phyloP scores from a whole-genome alignment of 1,284 basidiomycete species.

The Apiotrichum brassicae region DNA sequence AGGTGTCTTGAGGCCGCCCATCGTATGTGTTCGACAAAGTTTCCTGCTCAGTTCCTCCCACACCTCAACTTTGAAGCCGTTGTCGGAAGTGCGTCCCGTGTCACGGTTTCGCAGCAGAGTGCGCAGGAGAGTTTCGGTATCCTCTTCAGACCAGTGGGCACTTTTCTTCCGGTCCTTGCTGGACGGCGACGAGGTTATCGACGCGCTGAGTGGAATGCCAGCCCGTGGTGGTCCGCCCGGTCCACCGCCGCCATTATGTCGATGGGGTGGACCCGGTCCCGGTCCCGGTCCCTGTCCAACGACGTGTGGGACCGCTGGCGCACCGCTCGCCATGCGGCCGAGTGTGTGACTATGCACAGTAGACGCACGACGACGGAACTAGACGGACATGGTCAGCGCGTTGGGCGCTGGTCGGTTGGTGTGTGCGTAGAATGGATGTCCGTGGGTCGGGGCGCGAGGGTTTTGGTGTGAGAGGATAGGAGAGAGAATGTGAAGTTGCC shows the following conservation, averaged over 20 bases:
- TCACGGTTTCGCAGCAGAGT: conserved; percentile 31
- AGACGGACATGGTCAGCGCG: conserved; percentile 1
- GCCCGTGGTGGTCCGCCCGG: background rate
- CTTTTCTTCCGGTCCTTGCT: conserved; percentile 36
- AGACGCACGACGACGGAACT: background rate
- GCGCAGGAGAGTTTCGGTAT: conserved; percentile 31
- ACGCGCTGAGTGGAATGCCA: background rate
- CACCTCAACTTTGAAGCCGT: conserved; percentile 42
- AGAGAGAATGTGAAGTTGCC: no score
- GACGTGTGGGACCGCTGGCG: background rate
- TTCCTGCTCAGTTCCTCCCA: conserved; percentile 31
- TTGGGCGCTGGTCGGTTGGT: background rate
- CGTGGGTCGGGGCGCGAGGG: conserved; percentile 3
- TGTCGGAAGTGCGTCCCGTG: conserved; percentile 34
- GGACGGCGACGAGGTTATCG: conserved; percentile 19
- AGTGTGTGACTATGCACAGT: background rate
- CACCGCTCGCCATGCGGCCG: conserved; percentile 3
- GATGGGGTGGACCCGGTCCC: background rate
- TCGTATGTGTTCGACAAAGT: conserved; percentile 22
- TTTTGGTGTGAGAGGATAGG: background rate
- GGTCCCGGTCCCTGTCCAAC: background rate
- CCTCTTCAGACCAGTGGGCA: conserved; percentile 37
- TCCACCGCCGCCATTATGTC: background rate
- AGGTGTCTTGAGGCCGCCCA: conserved; percentile 40
- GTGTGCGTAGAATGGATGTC: background rate